Percentiles rank a stretch among this genome's conserved stretches.
Evolutionary conservation across 805 yeast species (phyloP).

Genomic region (Cyberlindnera nakhonratchasimensis): DNA sequence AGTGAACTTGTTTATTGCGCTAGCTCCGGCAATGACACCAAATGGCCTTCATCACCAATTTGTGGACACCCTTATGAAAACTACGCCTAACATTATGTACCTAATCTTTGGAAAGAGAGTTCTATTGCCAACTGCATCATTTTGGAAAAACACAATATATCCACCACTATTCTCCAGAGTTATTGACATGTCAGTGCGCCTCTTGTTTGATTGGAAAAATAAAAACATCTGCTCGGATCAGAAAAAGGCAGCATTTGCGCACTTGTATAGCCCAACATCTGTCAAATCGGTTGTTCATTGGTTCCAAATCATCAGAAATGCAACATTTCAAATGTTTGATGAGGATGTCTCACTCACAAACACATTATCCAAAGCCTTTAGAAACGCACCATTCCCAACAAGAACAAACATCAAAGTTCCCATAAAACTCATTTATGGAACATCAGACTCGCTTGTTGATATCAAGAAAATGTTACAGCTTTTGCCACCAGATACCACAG

Average conservation of each 20-base stretch:
- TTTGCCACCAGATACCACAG: constrained; percentile 52
- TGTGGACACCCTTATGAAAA: constrained; percentile 69
- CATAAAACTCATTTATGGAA: constrained; percentile 75
- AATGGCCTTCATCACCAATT: constrained; percentile 73
- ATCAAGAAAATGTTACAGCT: constrained; percentile 68
- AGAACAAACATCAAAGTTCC: constrained; percentile 64
- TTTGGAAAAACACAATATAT: constrained; percentile 77
- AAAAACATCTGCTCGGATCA: constrained; percentile 67
- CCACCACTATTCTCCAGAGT: constrained; percentile 70
- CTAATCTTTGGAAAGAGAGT: constrained; percentile 71
- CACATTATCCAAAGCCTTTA: constrained; percentile 34
- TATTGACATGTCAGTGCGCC: constrained; percentile 65
- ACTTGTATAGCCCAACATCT: constrained; percentile 85
- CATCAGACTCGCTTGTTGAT: constrained; percentile 79
- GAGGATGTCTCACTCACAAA: constrained; percentile 46
- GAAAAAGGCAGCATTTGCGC: constrained; percentile 77
- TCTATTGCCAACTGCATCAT: constrained; percentile 65
- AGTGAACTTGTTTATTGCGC: constrained; percentile 62
- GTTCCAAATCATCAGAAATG: constrained; percentile 83
- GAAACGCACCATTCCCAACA: constrained; percentile 49
- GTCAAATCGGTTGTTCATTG: constrained; percentile 95
- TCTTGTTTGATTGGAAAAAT: constrained; percentile 80
- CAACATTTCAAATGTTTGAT: constrained; percentile 85
- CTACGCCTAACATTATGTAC: constrained; percentile 74
- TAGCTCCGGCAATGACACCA: constrained; percentile 95